Evolutionary conservation across 768 basidiomycete species (phyloP).

Genomic region (Kondoa subrosea): DNA sequence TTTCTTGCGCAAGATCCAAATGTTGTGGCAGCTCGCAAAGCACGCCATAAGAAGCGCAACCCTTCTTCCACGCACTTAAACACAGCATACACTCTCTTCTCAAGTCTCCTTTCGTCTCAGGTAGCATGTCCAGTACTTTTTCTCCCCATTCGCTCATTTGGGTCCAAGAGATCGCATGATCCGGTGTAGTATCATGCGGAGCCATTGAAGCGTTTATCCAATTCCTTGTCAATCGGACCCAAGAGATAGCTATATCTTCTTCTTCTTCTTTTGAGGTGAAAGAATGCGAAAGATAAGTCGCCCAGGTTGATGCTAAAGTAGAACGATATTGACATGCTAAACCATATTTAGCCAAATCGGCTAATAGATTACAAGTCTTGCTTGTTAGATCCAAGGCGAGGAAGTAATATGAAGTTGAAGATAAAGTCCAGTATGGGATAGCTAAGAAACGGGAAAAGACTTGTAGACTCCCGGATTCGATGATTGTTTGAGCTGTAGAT

Average conservation of each 20-base stretch:
- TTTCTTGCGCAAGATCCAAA: neutral
- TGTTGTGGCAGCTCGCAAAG: neutral
- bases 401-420: neutral
- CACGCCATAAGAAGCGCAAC: neutral
- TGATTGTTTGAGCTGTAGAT: neutral
- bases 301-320: neutral
- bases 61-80: neutral
- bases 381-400: neutral
- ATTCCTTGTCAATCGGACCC: neutral
- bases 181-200: neutral
- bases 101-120: neutral
- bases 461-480: neutral
- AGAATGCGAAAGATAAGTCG: neutral
- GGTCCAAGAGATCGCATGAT: neutral
- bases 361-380: neutral
- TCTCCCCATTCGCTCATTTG: neutral
- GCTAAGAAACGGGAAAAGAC: neutral
- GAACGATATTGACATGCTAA: neutral
- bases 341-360: neutral
- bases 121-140: neutral
- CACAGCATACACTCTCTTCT: neutral
- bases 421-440: neutral
- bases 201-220: neutral
- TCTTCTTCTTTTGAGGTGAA: neutral
- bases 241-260: neutral